Percentiles rank a stretch among this genome's conserved stretches.
Evolutionary conservation across 1,284 basidiomycete species (phyloP).

Genomic region (Melampsora allii-populina): DNA sequence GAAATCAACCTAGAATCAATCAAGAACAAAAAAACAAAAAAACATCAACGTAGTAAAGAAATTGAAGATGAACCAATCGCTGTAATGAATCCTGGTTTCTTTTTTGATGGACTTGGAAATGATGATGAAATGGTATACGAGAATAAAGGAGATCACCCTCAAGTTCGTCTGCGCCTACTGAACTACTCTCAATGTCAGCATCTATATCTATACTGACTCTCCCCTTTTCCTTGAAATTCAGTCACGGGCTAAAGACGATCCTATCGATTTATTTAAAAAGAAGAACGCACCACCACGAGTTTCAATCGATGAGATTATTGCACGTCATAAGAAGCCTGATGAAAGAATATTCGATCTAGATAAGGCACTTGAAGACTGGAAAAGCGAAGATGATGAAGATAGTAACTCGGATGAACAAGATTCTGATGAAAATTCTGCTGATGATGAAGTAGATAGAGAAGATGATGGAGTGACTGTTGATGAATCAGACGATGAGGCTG

Average conservation of each 20-base stretch:
- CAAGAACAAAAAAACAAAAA: slow-evolving; percentile 5
- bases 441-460: slow-evolving; percentile 50
- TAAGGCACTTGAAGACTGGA: slow-evolving; percentile 59
- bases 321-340: slow-evolving; percentile 57
- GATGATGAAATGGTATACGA: slow-evolving; percentile 3
- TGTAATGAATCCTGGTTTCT: slow-evolving; percentile 29
- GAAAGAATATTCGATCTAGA: slow-evolving; percentile 56
- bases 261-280: slow-evolving; percentile 48
- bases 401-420: slow-evolving; percentile 45
- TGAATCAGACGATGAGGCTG: slow-evolving; percentile 43
- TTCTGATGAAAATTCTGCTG: slow-evolving; percentile 45
- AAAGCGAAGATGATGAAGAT: slow-evolving; percentile 31
- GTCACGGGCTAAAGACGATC: slow-evolving; percentile 48
- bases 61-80: slow-evolving; percentile 11
- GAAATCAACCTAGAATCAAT: neutral
- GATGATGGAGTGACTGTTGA: slow-evolving; percentile 47
- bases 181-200: neutral
- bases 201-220: neutral
- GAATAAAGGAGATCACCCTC: neutral
- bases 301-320: slow-evolving; percentile 88
- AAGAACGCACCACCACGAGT: slow-evolving; percentile 63
- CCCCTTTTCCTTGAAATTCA: neutral
- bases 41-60: neutral
- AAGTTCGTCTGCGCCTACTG: neutral
- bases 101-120: slow-evolving; percentile 33